These are phyloP conservation scores for Candida verbasci DNA, from an alignment of 805 yeast genomes.

Conservation along the genomic window DNA sequence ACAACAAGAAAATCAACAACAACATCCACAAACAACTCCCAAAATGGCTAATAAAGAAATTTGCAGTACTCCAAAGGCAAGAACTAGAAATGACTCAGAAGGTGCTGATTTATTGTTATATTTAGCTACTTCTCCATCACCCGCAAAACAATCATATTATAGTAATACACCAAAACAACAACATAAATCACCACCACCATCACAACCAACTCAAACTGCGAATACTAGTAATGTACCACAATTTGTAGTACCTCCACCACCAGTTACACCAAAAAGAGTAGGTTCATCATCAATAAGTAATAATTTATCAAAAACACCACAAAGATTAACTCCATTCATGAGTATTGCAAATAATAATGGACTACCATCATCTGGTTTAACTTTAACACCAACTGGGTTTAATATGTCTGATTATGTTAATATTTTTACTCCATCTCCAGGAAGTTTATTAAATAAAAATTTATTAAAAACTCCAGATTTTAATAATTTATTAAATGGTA, in stretches of 20 bases:
- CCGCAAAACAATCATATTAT: constrained; percentile 39
- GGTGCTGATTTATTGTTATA: constrained; percentile 82
- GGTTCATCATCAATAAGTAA: constrained; percentile 1
- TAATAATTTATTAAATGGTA: constrained; percentile 22
- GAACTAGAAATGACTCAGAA: constrained; percentile 42
- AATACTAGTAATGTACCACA: neutral
- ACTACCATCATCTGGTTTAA: constrained; percentile 39
- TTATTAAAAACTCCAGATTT: constrained; percentile 40
- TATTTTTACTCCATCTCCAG: constrained; percentile 70
- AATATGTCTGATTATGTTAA: constrained; percentile 82
- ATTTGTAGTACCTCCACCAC: constrained; percentile 39
- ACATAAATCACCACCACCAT: constrained; percentile 2
- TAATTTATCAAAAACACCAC: constrained; percentile 31
- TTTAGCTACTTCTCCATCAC: constrained; percentile 80
- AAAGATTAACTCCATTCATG: constrained; percentile 37
- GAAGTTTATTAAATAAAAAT: constrained; percentile 20
- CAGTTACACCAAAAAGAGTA: constrained; percentile 38
- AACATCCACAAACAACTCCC: constrained; percentile 23
- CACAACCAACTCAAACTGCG: neutral
- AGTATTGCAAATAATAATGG: constrained; percentile 24
- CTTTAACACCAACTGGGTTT: constrained; percentile 61
- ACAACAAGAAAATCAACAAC: constrained; percentile 4
- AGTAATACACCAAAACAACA: constrained; percentile 25
- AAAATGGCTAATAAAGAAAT: constrained; percentile 12
- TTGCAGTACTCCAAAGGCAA: constrained; percentile 36